These are phyloP conservation scores for Annulohypoxylon moriforme DNA, from an alignment of 495 filamentous ascomycete species.

Conservation along the genomic window DNA sequence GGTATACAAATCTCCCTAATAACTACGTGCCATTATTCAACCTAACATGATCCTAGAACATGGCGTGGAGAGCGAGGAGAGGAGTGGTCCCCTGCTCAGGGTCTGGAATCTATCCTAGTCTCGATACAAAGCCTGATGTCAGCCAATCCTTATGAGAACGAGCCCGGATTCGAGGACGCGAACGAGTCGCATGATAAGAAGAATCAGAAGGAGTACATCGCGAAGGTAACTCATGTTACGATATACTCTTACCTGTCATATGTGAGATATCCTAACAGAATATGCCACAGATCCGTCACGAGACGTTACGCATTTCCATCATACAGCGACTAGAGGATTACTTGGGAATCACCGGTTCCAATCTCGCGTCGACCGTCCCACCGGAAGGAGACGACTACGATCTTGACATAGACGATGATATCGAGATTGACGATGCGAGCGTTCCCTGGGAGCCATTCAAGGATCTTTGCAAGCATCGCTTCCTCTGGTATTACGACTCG, in stretches of 20 bases:
- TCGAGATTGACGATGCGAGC: constrained; percentile 59
- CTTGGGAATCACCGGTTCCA: constrained; percentile 68
- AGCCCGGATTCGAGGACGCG: constrained; percentile 89
- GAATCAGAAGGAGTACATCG: constrained; percentile 81
- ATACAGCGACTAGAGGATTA: constrained; percentile 86
- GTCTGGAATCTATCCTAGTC: constrained; percentile 91
- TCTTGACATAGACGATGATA: constrained; percentile 57
- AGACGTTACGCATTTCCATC: constrained; percentile 87
- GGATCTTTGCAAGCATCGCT: constrained; percentile 90
- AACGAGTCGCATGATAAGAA: constrained; percentile 75
- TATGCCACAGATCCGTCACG: constrained; percentile 80
- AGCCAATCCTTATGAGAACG: constrained; percentile 93
- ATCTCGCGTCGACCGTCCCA: constrained; percentile 49
- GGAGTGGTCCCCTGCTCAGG: constrained; percentile 96
- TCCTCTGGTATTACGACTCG: constrained; percentile 94
- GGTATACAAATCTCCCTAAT: constrained; percentile 62
- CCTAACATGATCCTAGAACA: constrained; percentile 70
- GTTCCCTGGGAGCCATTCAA: constrained; percentile 80
- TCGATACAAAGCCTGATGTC: constrained; percentile 98
- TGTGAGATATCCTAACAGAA: constrained; percentile 5
- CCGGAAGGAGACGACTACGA: constrained; percentile 65
- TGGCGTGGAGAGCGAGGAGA: constrained; percentile 91
- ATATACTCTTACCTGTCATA: neutral
- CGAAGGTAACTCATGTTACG: constrained; percentile 71
- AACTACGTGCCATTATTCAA: constrained; percentile 7